A percentile compares a stretch with the other conserved stretches of the same genome.
Evolutionary conservation across 129 eudicot species (phyloP).

Genomic region (Chrysanthemum seticuspe): DNA sequence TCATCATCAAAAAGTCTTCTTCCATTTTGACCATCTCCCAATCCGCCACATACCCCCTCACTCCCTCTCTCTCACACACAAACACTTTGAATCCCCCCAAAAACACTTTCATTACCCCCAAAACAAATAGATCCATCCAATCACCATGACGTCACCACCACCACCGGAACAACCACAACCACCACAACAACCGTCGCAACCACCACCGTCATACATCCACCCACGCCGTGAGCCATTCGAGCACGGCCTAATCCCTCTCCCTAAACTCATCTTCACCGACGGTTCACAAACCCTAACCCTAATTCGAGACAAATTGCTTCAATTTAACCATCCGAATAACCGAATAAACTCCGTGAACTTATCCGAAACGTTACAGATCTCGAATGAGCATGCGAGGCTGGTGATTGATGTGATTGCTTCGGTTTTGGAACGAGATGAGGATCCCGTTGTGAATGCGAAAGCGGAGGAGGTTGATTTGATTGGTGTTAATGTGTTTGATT

Average conservation of each 20-base stretch:
- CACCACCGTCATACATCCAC: constrained; percentile 41
- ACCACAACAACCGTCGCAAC: constrained; percentile 35
- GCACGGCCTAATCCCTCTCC: constrained; percentile 89
- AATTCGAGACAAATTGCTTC: constrained; percentile 58
- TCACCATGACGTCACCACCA: constrained; percentile 32
- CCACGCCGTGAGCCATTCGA: constrained; percentile 94
- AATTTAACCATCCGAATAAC: constrained; percentile 39
- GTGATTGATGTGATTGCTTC: constrained; percentile 60
- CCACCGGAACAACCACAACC: constrained; percentile 29
- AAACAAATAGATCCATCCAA: constrained; percentile 2
- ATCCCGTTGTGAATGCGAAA: constrained; percentile 60
- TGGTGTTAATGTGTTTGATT: constrained; percentile 91
- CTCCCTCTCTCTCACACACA: too few relatives aligned
- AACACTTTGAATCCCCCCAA: constrained; percentile 7
- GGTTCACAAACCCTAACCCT: constrained; percentile 66
- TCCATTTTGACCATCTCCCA: too few relatives aligned
- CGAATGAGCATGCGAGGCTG: constrained; percentile 69
- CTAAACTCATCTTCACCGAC: constrained; percentile 91
- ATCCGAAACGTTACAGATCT: constrained; percentile 57
- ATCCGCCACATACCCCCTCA: too few relatives aligned
- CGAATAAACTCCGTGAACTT: constrained; percentile 48
- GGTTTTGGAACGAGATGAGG: constrained; percentile 61
- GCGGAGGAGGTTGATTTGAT: constrained; percentile 51
- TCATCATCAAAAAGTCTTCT: too few relatives aligned
- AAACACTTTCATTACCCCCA: constrained; percentile 18